Evolutionary conservation across 306 rosid species (phyloP), one percentile per base, ranked within the genome.

Genomic region (Arachis stenosperma): DNA sequence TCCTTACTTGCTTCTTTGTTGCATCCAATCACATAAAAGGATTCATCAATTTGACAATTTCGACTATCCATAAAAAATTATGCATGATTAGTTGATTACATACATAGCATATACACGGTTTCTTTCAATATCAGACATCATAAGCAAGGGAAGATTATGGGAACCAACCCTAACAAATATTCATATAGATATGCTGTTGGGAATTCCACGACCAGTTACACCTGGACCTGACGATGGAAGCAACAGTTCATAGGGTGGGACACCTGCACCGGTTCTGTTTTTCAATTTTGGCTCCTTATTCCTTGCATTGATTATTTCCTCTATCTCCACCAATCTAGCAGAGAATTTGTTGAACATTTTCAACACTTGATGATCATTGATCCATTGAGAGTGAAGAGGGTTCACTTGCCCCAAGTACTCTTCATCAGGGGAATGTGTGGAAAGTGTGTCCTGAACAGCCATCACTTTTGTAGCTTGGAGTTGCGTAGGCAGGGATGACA

Each of bases 401-500:
- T 84, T 88, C 52, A 79, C 70, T 80, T 91, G 85, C 47, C 99
- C 99, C 87, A 94, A 84, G 77, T 94, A 94, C 96, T 94, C 99
- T 81, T 94, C 97, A 63, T 94, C 97, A 0, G 99, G 76, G 3
- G 99, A 94, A 80, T 94, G 97, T 29, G 96, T 90, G 3, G 98
- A 92, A 29, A 92, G 78, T 7, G 97, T 91, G 75, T 94, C 95
- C 81, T 89, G 97, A 78, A 94, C 97, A 13, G 99, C 97, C 99
- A 94, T 94, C n/a, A 94, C 78, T 81, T 94, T 94, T 57, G 99
- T 94, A 52, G 99, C 99, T 84, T 94, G 96, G 79, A 94, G 99
- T 71, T 85, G 81, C 51, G 96, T 94, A n/a, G 99, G 95, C 82
- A 94, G 75, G 12, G 96, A 89, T 69, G 97, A 86, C 13, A 94